Percentiles rank a stretch among this genome's conserved stretches.
These are phyloP conservation scores for Apiotrichum veenhuisii DNA, from an alignment of 1,284 basidiomycete species.

Conservation along the genomic window DNA sequence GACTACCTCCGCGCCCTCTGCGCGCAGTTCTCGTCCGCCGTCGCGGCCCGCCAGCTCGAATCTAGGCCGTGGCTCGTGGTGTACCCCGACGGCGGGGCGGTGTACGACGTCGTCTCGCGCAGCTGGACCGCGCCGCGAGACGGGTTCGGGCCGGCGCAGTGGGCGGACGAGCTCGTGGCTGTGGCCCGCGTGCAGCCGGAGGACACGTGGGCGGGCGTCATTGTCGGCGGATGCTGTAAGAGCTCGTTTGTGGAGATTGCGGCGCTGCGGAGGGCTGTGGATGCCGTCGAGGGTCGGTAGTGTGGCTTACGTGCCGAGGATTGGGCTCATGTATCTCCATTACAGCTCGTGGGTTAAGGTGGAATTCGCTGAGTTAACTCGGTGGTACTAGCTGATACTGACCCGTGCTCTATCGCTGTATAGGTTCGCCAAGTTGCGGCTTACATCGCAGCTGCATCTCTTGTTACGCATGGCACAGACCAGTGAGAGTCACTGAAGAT, in stretches of 20 bases:
- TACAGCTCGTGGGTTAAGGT: too few relatives aligned
- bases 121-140: conserved; percentile 51
- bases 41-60: neutral
- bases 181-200: conserved; percentile 36
- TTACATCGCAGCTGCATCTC: too few relatives aligned
- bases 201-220: conserved; percentile 55
- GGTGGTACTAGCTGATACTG: too few relatives aligned
- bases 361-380: too few relatives aligned
- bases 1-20: conserved; percentile 49
- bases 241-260: conserved; percentile 58
- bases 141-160: conserved; percentile 33
- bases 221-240: conserved; percentile 72
- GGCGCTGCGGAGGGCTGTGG: conserved; percentile 26
- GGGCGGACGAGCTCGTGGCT: conserved; percentile 53
- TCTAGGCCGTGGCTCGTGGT: conserved; percentile 53
- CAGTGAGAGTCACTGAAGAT: too few relatives aligned
- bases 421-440: too few relatives aligned
- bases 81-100: conserved; percentile 68
- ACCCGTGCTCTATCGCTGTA: too few relatives aligned
- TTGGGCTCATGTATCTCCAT: too few relatives aligned
- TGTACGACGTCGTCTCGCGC: conserved; percentile 56
- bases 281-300: too few relatives aligned
- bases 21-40: conserved; percentile 29
- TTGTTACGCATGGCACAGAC: too few relatives aligned
- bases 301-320: too few relatives aligned